Conservation (phyloP, 1,139 yeast genomes). For the Scheffersomyces insectosa region DNA sequence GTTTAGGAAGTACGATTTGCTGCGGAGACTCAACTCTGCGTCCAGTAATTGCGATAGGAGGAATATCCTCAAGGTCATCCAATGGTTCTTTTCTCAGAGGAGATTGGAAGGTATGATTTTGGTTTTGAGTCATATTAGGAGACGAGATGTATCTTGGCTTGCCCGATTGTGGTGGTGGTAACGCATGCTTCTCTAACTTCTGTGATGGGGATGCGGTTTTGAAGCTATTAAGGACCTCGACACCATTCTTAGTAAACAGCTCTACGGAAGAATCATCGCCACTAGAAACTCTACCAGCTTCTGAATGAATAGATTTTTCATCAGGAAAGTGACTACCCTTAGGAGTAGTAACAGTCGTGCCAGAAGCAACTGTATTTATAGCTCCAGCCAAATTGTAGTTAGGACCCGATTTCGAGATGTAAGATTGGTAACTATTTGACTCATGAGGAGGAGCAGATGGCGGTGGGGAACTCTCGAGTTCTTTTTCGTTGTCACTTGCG, state of each 20-base stretch:
- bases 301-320: slow-evolving; percentile 28
- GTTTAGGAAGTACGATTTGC: slow-evolving; percentile 5
- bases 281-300: slow-evolving; percentile 25
- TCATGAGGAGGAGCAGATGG: slow-evolving; percentile 26
- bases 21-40: background rate
- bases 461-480: slow-evolving; percentile 18
- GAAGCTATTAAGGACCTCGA: slow-evolving; percentile 4
- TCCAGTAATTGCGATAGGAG: too few species aligned
- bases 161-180: slow-evolving; percentile 12
- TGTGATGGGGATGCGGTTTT: background rate
- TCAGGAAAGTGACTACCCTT: slow-evolving; percentile 12
- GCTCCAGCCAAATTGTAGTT: slow-evolving; percentile 13
- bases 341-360: slow-evolving; percentile 17
- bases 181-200: too few species aligned
- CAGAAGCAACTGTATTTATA: slow-evolving; percentile 19
- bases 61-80: too few species aligned
- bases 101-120: slow-evolving; percentile 15
- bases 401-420: slow-evolving; percentile 13
- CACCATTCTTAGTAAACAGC: slow-evolving; percentile 3
- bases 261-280: slow-evolving; percentile 19
- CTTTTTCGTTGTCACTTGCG: slow-evolving; percentile 12
- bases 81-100: slow-evolving; percentile 1
- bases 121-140: slow-evolving; percentile 38
- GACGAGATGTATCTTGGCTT: slow-evolving; percentile 38
- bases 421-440: slow-evolving; percentile 4